These are phyloP conservation scores for Colletotrichum destructivum DNA, from an alignment of 2,329 filamentous ascomycete genomes.

Conservation along the genomic window DNA sequence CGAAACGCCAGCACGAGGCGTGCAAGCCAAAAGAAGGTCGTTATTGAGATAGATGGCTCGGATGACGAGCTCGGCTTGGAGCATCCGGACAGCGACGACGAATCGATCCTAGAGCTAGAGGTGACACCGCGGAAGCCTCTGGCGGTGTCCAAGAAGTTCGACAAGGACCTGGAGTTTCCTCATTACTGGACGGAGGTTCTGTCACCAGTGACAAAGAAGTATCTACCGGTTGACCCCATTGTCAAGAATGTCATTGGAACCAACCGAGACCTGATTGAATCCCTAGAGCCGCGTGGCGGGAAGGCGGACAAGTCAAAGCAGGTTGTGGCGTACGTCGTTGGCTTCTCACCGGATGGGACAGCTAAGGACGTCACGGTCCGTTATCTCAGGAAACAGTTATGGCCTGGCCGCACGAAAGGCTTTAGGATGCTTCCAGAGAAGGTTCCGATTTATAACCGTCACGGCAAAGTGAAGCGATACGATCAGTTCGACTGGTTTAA, in stretches of 20 bases:
- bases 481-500: constrained; percentile 93
- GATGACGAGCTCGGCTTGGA: constrained; percentile 46
- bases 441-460: constrained; percentile 81
- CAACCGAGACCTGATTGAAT: constrained; percentile 79
- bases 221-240: constrained; percentile 83
- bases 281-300: constrained; percentile 85
- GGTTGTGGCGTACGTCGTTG: constrained; percentile 90
- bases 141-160: constrained; percentile 67
- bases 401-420: constrained; percentile 93
- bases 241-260: constrained; percentile 79
- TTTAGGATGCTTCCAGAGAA: constrained; percentile 84
- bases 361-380: constrained; percentile 96
- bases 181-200: constrained; percentile 95
- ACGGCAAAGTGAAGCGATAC: constrained; percentile 83
- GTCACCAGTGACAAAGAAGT: constrained; percentile 85
- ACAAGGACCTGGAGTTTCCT: constrained; percentile 85
- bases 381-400: constrained; percentile 85
- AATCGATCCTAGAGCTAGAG: constrained; percentile 71
- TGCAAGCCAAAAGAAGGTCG: constrained; percentile 16
- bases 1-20: constrained; percentile 13
- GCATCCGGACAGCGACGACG: constrained; percentile 70
- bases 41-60: constrained; percentile 27
- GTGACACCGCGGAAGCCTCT: constrained; percentile 57
- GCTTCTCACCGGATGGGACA: constrained; percentile 85
- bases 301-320: constrained; percentile 91